phyloP scores from a whole-genome alignment of 805 yeast species.

The Candida railenensis region DNA sequence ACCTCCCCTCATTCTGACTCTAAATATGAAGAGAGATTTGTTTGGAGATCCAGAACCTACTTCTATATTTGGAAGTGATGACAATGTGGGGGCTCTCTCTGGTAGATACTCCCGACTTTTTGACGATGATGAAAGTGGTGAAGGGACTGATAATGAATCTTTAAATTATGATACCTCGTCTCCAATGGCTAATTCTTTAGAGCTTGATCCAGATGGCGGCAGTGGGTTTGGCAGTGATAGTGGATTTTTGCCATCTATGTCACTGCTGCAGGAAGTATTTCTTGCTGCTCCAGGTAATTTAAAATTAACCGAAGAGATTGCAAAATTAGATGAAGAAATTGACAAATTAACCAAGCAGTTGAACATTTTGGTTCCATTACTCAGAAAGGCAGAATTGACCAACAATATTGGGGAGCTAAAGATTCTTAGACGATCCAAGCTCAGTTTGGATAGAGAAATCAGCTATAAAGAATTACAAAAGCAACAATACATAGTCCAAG shows the following conservation, averaged over 20 bases:
- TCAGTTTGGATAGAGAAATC: conserved; percentile 70
- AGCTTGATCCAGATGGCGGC: conserved; percentile 4
- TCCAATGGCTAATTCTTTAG: conserved; percentile 14
- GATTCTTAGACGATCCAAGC: conserved; percentile 64
- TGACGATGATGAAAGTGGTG: conserved; percentile 33
- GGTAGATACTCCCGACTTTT: conserved; percentile 29
- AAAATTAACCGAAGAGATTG: conserved; percentile 65
- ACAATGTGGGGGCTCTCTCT: conserved; percentile 2
- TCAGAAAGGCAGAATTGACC: conserved; percentile 81
- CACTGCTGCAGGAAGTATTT: conserved; percentile 33
- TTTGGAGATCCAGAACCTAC: conserved; percentile 25
- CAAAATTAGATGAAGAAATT: conserved; percentile 55
- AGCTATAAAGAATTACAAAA: conserved; percentile 68
- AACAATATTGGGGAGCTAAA: conserved; percentile 70
- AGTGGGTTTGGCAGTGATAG: conserved; percentile 5
- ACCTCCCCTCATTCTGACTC: background rate
- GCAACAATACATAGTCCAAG: conserved; percentile 82
- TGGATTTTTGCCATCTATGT: conserved; percentile 5
- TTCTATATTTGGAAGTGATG: conserved; percentile 28
- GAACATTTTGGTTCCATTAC: conserved; percentile 61
- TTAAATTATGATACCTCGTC: conserved; percentile 22
- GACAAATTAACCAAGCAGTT: conserved; percentile 60
- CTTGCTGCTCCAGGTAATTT: conserved; percentile 70
- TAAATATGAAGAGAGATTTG: conserved; percentile 14
- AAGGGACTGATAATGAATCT: conserved; percentile 5